Evolutionary conservation across 805 yeast species (phyloP).

Genomic region (Komagataella pastoris): DNA sequence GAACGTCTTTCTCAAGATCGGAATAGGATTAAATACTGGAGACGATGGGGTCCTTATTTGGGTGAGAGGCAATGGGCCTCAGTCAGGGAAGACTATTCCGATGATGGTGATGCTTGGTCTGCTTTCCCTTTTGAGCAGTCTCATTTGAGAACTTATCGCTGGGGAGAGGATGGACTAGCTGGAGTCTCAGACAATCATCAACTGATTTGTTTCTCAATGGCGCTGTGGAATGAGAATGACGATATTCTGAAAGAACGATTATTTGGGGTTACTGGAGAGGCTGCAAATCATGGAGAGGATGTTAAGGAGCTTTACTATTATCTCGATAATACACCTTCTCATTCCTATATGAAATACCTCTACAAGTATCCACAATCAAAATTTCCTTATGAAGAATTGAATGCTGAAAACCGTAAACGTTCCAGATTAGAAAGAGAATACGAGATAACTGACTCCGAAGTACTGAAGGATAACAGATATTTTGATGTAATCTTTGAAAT

Average conservation of each 20-base stretch:
- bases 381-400: conserved; percentile 71
- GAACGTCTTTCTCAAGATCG: conserved; percentile 26
- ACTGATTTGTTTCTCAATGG: conserved; percentile 61
- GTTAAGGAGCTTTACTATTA: conserved; percentile 80
- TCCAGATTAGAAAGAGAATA: conserved; percentile 60
- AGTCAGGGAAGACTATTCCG: conserved; percentile 80
- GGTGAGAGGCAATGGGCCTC: conserved; percentile 84
- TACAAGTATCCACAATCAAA: conserved; percentile 86
- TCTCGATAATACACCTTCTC: conserved; percentile 86
- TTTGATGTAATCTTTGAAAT: conserved; percentile 83
- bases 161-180: conserved; percentile 95
- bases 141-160: conserved; percentile 66
- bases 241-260: conserved; percentile 72
- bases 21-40: conserved; percentile 44
- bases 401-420: conserved; percentile 52
- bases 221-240: conserved; percentile 87
- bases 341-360: conserved; percentile 80
- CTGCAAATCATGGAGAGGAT: conserved; percentile 95
- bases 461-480: conserved; percentile 58
- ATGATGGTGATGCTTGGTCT: conserved; percentile 83
- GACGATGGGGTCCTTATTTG: conserved; percentile 85
- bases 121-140: conserved; percentile 81
- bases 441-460: conserved; percentile 73
- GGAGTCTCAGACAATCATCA: conserved; percentile 84
- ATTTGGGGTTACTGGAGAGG: conserved; percentile 83